Percentiles rank a stretch among this genome's conserved stretches.
These are phyloP conservation scores for Nitzschia sp. DNA, from an alignment of 108 stramenopile species.

Conservation along the genomic window DNA sequence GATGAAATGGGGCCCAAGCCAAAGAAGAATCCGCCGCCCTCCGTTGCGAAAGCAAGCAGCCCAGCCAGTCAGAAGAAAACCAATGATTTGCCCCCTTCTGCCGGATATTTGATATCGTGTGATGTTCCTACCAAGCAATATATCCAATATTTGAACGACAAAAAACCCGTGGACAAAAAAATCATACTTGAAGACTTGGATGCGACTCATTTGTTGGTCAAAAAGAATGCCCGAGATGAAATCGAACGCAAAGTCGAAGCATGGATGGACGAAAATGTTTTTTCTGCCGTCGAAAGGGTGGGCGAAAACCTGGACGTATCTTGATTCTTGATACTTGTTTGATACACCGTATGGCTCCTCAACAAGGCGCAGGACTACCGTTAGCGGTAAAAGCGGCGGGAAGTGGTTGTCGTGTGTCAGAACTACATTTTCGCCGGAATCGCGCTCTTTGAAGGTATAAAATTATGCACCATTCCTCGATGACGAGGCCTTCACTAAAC, in stretches of 20 bases:
- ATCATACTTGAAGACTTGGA: constrained; percentile 85
- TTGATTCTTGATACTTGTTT: constrained; percentile 2
- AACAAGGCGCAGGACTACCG: background rate
- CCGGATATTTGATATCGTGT: constrained; percentile 79
- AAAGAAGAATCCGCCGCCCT: constrained; percentile 1
- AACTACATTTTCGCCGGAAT: too few species aligned
- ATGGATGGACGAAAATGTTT: constrained; percentile 76
- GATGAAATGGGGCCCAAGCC: constrained; percentile 14
- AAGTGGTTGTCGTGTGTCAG: background rate
- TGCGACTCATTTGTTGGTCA: constrained; percentile 77
- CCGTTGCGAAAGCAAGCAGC: background rate
- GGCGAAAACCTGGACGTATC: constrained; percentile 68
- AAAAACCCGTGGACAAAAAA: constrained; percentile 76
- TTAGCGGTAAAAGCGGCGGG: background rate
- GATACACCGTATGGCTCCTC: too few species aligned
- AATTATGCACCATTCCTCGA: too few species aligned
- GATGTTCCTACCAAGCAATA: constrained; percentile 86
- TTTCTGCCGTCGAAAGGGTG: constrained; percentile 61
- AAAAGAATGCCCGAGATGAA: constrained; percentile 64
- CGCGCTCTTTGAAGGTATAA: too few species aligned
- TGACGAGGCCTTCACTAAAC: too few species aligned
- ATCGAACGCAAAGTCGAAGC: constrained; percentile 76
- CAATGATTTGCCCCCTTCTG: constrained; percentile 44
- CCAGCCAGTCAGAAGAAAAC: constrained; percentile 1
- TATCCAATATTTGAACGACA: constrained; percentile 68